Evolutionary conservation across 1,284 basidiomycete genomes (phyloP).

Genomic region (Hypsizygus ulmarius): DNA sequence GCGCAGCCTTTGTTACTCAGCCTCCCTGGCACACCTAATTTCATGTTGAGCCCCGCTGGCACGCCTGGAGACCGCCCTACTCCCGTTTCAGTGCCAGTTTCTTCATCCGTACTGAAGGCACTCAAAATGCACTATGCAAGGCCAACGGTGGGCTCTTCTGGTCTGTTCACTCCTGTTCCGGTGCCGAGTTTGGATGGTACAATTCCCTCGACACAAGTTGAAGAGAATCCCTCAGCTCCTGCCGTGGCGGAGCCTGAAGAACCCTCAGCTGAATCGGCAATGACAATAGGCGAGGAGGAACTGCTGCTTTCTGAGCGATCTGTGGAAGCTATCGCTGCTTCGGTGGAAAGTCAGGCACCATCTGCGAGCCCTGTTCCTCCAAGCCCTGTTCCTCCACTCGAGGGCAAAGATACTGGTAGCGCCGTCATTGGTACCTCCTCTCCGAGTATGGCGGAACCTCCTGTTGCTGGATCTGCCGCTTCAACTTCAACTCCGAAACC

Average conservation of each 20-base stretch:
- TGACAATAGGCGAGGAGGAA: neutral
- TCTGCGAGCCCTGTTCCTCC: too few species aligned
- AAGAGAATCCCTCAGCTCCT: neutral
- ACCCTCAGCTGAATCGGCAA: neutral
- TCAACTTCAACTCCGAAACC: neutral
- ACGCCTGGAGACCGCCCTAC: conserved; percentile 12
- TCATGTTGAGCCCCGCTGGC: conserved; percentile 13
- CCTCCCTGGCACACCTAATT: conserved; percentile 16
- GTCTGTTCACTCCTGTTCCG: conserved; percentile 21
- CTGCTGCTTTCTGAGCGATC: too few species aligned
- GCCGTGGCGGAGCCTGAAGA: neutral
- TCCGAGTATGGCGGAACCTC: too few species aligned
- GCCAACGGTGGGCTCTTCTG: conserved; percentile 5
- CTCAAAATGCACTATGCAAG: conserved; percentile 7
- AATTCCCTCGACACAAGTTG: conserved; percentile 1
- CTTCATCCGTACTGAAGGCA: conserved; percentile 13
- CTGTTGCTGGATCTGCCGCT: neutral
- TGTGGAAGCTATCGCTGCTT: too few species aligned
- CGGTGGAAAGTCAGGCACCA: too few species aligned
- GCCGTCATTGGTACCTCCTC: too few species aligned
- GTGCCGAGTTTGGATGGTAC: neutral
- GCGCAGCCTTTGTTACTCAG: conserved; percentile 3
- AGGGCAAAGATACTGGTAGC: too few species aligned
- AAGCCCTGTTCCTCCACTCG: too few species aligned
- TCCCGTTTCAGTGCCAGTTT: conserved; percentile 12